phyloP scores from a whole-genome alignment of 164 flowering plant genomes.

The Warburgia ugandensis region DNA sequence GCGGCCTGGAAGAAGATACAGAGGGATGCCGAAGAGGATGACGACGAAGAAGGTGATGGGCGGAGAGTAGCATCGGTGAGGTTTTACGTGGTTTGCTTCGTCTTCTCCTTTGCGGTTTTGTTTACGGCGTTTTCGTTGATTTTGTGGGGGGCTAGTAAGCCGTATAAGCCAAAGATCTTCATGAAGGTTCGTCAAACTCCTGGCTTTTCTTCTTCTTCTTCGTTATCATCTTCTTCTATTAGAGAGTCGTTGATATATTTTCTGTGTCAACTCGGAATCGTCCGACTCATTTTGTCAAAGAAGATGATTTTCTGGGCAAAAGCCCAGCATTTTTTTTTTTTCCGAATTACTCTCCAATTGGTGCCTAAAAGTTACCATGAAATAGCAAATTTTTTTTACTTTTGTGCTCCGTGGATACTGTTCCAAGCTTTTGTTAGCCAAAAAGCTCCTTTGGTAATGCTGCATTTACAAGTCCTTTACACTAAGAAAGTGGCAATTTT shows the following conservation, averaged over 20 bases:
- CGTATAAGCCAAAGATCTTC: slow-evolving; percentile 44
- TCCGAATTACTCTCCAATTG: not conserved
- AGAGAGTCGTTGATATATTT: too few relatives aligned
- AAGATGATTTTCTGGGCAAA: not conserved
- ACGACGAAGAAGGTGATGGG: slow-evolving; percentile 29
- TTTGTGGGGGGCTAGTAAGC: slow-evolving; percentile 73
- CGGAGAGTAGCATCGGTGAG: slow-evolving; percentile 13
- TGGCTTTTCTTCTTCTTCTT: not conserved
- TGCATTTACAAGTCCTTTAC: too few relatives aligned
- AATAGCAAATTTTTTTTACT: not conserved
- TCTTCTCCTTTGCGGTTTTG: slow-evolving; percentile 42
- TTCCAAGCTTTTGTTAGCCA: too few relatives aligned
- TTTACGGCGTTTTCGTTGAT: slow-evolving; percentile 64
- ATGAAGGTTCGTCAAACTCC: slow-evolving; percentile 47
- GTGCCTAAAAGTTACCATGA: not conserved
- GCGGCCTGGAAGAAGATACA: slow-evolving; percentile 38
- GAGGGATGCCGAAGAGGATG: slow-evolving; percentile 23
- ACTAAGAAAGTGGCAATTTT: too few relatives aligned
- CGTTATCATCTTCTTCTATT: not conserved
- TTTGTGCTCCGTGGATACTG: not conserved
- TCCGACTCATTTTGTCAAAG: not conserved
- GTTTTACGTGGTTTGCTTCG: slow-evolving; percentile 38
- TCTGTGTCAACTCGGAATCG: not conserved
- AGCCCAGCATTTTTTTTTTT: not conserved
- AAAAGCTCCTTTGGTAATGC: too few relatives aligned